phyloP scores from a whole-genome alignment of 345 rosid genomes.

The Lepidium africanum region DNA sequence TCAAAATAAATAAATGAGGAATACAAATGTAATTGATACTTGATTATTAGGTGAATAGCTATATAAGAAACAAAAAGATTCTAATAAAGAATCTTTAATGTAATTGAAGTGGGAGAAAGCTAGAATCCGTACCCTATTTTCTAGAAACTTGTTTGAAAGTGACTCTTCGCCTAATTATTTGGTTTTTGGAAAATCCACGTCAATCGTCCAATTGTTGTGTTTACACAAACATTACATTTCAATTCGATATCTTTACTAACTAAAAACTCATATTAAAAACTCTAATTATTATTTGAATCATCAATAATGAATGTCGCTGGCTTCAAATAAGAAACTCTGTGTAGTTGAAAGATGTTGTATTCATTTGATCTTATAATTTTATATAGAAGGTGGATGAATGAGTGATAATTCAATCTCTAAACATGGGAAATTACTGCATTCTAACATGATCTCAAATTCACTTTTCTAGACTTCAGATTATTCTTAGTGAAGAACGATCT shows the following conservation, averaged over 20 bases:
- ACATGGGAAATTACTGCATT: too few species aligned
- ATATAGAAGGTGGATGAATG: background rate
- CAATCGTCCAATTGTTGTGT: background rate
- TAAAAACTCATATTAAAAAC: background rate
- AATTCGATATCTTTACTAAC: background rate
- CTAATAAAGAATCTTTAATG: slow-evolving; percentile 1
- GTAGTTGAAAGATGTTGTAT: background rate
- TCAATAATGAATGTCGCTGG: background rate
- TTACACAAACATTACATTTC: background rate
- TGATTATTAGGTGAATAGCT: too few species aligned
- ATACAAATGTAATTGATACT: too few species aligned
- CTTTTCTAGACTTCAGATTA: too few species aligned
- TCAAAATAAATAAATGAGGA: too few species aligned
- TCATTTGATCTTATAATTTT: background rate
- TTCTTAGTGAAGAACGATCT: too few species aligned
- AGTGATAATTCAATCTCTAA: too few species aligned
- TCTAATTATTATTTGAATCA: background rate
- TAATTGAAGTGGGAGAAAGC: slow-evolving; percentile 44
- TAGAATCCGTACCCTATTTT: slow-evolving; percentile 28
- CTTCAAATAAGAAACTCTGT: background rate
- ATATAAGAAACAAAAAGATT: background rate
- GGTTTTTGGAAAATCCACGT: background rate
- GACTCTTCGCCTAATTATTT: background rate
- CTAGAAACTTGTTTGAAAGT: slow-evolving; percentile 8
- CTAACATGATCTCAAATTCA: too few species aligned